These are phyloP conservation scores for Ettlia oleoabundans DNA, from an alignment of 139 green algal genomes.

Conservation along the genomic window DNA sequence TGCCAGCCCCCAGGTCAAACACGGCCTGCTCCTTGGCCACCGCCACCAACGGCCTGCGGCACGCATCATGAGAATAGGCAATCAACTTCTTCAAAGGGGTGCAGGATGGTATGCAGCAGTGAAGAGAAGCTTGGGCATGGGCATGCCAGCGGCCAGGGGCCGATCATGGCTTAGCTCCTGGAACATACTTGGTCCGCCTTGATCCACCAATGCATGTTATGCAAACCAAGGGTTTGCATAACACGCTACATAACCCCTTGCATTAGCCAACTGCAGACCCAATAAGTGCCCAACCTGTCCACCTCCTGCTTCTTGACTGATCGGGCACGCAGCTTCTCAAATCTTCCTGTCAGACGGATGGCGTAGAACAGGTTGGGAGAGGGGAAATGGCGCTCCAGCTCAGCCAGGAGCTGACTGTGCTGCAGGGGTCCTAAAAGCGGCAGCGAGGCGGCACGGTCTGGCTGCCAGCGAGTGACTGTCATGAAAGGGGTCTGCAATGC, in stretches of 20 bases:
- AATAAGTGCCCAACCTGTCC: too few species aligned
- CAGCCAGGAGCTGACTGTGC: neutral
- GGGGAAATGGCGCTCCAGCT: conserved; percentile 13
- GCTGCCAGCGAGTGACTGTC: conserved; percentile 8
- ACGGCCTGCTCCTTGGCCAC: conserved; percentile 27
- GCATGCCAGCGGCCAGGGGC: neutral
- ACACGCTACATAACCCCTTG: neutral
- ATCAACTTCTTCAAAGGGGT: too few species aligned
- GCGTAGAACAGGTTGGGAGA: conserved; percentile 31
- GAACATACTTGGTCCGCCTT: too few species aligned
- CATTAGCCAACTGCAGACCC: neutral
- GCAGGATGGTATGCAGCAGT: too few species aligned
- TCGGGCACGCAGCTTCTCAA: neutral
- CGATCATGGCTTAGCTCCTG: too few species aligned
- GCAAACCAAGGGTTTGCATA: neutral
- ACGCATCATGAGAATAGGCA: too few species aligned
- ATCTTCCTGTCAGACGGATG: neutral
- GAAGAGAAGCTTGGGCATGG: too few species aligned
- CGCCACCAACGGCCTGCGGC: conserved; percentile 13
- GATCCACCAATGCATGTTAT: too few species aligned
- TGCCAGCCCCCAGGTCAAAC: conserved; percentile 16
- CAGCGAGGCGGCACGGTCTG: neutral
- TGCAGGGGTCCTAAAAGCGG: neutral
- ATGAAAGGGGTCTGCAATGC: conserved; percentile 30
- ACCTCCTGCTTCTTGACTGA: conserved; percentile 27